phyloP scores from a whole-genome alignment of 2,329 filamentous ascomycete genomes.

The Talaromyces rugulosus region DNA sequence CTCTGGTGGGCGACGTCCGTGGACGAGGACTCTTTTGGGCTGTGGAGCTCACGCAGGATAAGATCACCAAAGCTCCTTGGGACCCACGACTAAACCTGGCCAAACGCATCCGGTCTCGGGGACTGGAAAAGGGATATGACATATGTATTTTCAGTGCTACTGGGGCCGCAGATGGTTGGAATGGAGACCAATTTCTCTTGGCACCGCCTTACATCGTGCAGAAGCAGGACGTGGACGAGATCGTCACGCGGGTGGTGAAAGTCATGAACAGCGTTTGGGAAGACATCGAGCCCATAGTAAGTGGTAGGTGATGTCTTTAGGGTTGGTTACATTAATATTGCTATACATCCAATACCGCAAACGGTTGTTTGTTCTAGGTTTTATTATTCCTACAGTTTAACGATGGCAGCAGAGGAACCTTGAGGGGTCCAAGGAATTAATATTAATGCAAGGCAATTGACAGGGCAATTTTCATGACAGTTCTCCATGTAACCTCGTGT shows the following conservation, averaged over 20 bases:
- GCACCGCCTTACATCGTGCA: constrained; percentile 29
- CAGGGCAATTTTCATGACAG: neutral
- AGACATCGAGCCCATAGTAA: neutral
- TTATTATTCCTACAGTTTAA: neutral
- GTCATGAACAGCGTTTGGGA: neutral
- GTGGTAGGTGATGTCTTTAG: neutral
- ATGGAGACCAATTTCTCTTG: constrained; percentile 49
- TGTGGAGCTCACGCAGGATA: neutral
- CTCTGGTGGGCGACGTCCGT: constrained; percentile 44
- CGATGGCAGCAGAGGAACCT: neutral
- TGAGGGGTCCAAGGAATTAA: neutral
- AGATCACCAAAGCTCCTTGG: neutral
- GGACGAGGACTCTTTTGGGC: constrained; percentile 5
- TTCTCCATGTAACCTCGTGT: neutral
- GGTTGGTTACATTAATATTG: neutral
- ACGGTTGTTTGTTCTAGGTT: neutral
- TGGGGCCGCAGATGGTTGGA: constrained; percentile 54
- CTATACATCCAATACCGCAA: neutral
- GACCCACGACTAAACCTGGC: neutral
- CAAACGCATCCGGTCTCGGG: constrained; percentile 4
- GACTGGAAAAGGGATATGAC: constrained; percentile 44
- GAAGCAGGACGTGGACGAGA: neutral
- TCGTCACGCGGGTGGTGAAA: neutral
- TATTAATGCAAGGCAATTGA: neutral
- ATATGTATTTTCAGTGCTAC: constrained; percentile 56